Conservation (phyloP, 768 basidiomycete genomes). For the Ephemerocybe angulata region DNA sequence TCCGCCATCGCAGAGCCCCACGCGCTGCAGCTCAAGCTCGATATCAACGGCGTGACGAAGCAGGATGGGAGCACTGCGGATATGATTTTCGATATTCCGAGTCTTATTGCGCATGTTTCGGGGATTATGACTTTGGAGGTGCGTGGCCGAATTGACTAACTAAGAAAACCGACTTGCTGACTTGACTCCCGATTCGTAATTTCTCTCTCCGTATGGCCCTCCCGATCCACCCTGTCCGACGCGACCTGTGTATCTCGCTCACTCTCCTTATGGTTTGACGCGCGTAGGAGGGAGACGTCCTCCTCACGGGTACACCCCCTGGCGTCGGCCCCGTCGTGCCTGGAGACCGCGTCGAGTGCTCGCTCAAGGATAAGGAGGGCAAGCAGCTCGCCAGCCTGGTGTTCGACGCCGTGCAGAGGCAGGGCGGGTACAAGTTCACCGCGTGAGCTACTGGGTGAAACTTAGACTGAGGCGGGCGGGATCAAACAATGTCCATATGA, state of each 20-base stretch:
- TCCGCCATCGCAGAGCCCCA: constrained; percentile 64
- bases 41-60: constrained; percentile 83
- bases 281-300: constrained; percentile 80
- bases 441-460: no score
- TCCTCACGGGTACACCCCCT: constrained; percentile 88
- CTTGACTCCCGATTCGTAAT: neutral
- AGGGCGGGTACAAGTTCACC: constrained; percentile 54
- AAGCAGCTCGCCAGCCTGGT: constrained; percentile 58
- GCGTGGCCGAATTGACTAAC: constrained; percentile 12
- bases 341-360: constrained; percentile 78
- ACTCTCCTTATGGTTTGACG: neutral
- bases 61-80: constrained; percentile 83
- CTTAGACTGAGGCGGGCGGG: no score
- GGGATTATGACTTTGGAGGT: constrained; percentile 98
- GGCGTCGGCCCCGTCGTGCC: constrained; percentile 79
- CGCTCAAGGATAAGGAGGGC: constrained; percentile 51
- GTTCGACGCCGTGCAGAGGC: constrained; percentile 62
- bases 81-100: constrained; percentile 91
- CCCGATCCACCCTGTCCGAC: neutral
- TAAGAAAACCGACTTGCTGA: neutral
- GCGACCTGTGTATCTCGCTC: neutral
- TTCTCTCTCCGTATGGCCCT: neutral
- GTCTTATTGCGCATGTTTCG: constrained; percentile 85
- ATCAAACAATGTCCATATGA: no score
- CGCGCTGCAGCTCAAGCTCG: constrained; percentile 71